Evolutionary conservation across 257 asterid species (phyloP), one percentile per base, ranked within the genome.

Genomic region (Jacaranda copaia): DNA sequence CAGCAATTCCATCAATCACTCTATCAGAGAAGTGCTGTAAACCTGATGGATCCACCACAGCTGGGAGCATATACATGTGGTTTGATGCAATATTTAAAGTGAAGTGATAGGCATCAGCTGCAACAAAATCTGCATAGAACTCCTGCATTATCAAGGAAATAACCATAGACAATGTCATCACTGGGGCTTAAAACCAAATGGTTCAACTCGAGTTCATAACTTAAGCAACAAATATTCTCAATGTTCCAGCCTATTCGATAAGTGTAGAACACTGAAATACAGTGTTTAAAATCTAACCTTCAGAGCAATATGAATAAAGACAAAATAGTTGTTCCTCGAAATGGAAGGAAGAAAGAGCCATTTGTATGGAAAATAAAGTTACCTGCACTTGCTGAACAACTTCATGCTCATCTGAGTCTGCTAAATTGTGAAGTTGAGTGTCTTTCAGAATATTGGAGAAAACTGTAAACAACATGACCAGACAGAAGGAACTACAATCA

Each of bases 361-460:
- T 58, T 45, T 53, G 12, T 16, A 61, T 35, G 48, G 76, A 68
- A 69, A 62, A 70, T 32, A 40, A 60, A 52, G 53, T 58, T 79
- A 96, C 99, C 98, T 96, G 99, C 64, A 93, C 97, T 89, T 93
- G 98, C 82, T 90, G 99, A 49, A 93, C 98, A 81, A 89, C 83
- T 87, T 96, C 99, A 72, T 88, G 88, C 80, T 90, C 99, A 84
- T 96, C 99, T 67, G 98, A 87, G 82, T 96, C 98, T 57, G 99
- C 98, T 81, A 96, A 85, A 72, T 91, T 88, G 85, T 96, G 98
- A 81, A 96, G 96, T 86, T 96, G 98, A 32, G 98, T 90, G 85
- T 96, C 99, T 83, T 91, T 89, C 84, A 96, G 82, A 92, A 91
- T 87, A 72, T 93, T 93, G 79, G 99, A 96, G 90, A 96, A 96